Conservation (phyloP, 495 filamentous ascomycete genomes). For the Aspergillus conjunctus region DNA sequence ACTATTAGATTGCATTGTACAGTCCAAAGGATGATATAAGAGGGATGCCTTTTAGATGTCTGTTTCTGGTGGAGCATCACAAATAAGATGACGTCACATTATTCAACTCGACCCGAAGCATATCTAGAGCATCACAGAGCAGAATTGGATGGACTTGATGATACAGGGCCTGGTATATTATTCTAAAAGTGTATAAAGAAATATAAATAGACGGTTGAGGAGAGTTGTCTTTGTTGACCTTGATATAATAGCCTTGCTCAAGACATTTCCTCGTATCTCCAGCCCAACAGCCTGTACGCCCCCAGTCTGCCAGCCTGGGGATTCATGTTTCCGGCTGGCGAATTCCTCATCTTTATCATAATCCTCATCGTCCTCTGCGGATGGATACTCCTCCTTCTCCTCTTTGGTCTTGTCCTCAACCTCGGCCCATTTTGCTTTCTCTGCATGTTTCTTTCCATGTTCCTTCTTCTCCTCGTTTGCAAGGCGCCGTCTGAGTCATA, state of each 20-base stretch:
- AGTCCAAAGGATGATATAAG: too few relatives aligned
- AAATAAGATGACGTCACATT: too few relatives aligned
- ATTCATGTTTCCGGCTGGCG: slow-evolving; percentile 60
- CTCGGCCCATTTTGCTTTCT: slow-evolving; percentile 25
- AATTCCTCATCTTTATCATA: slow-evolving; percentile 30
- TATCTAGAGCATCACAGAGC: too few relatives aligned
- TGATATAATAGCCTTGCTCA: slow-evolving; percentile 75
- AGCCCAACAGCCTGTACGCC: slow-evolving; percentile 56
- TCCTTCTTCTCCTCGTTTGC: slow-evolving; percentile 58
- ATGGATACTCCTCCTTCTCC: slow-evolving; percentile 24
- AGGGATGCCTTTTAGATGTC: too few relatives aligned
- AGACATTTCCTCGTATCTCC: slow-evolving; percentile 90
- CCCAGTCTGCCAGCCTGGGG: slow-evolving; percentile 40
- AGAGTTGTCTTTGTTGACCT: slow-evolving; percentile 77
- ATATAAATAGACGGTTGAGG: slow-evolving; percentile 63
- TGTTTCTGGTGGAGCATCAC: too few relatives aligned
- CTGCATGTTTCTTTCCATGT: slow-evolving; percentile 39
- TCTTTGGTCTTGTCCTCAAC: slow-evolving; percentile 28
- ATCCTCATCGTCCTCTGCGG: slow-evolving; percentile 25
- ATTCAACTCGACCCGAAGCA: too few relatives aligned
- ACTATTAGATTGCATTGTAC: too few relatives aligned
- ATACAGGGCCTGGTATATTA: slow-evolving; percentile 59
- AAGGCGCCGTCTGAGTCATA: slow-evolving; percentile 74
- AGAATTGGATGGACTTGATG: slow-evolving; percentile 87
- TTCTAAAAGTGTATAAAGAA: slow-evolving; percentile 51